Percentiles rank a stretch among this genome's conserved stretches.
Conservation (phyloP, 108 stramenopile genomes). For the Hondaea fermentalgiana region DNA sequence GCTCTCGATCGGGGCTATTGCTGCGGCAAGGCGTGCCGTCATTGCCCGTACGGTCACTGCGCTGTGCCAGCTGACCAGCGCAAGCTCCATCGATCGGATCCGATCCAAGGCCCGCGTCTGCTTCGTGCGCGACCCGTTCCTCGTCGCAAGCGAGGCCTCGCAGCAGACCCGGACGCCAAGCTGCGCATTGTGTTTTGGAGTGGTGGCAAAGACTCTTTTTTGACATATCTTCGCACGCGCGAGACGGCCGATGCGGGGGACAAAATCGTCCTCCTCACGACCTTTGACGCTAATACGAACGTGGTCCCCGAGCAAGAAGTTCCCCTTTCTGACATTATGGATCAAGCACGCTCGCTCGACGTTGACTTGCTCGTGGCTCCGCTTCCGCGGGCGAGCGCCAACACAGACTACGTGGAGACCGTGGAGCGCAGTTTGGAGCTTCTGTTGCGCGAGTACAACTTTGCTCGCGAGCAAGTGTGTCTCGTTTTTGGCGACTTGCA, state of each 20-base stretch:
- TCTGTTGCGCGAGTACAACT: slow-evolving; percentile 22
- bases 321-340: slow-evolving; percentile 54
- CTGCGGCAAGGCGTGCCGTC: slow-evolving; percentile 82
- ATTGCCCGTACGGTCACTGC: slow-evolving; percentile 80
- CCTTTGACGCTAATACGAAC: slow-evolving; percentile 67
- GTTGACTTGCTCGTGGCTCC: slow-evolving; percentile 70
- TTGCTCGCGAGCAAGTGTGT: slow-evolving; percentile 23
- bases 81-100: slow-evolving; percentile 16
- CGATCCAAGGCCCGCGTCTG: neutral
- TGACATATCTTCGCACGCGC: slow-evolving; percentile 60
- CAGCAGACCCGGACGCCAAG: neutral
- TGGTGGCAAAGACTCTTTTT: slow-evolving; percentile 83
- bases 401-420: slow-evolving; percentile 52
- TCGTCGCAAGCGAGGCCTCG: neutral
- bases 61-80: slow-evolving; percentile 55
- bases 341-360: slow-evolving; percentile 61
- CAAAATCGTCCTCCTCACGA: slow-evolving; percentile 66
- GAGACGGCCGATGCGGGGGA: neutral
- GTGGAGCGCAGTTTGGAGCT: slow-evolving; percentile 53
- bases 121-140: neutral
- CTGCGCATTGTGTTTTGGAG: slow-evolving; percentile 68
- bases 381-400: slow-evolving; percentile 53
- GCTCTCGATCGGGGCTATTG: slow-evolving; percentile 73
- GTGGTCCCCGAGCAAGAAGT: slow-evolving; percentile 77
- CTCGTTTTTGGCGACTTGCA: slow-evolving; percentile 83